Evolutionary conservation across 768 basidiomycete species (phyloP), one percentile per base, ranked within the genome.

Genomic region (Lactarius evosmus): DNA sequence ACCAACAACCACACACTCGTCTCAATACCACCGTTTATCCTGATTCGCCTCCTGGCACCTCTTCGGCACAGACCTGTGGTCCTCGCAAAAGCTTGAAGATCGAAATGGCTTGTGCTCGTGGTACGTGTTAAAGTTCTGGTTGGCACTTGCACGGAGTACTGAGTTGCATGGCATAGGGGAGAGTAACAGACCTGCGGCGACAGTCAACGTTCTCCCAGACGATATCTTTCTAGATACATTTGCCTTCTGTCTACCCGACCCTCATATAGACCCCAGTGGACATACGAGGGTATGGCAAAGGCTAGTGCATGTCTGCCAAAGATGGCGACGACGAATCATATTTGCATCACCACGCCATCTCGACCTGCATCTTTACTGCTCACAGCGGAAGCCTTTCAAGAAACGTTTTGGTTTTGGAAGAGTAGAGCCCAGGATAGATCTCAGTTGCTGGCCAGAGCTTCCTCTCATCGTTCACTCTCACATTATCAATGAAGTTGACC

Each of bases 211-310:
- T 12, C 46, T 25, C 25, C 22, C 25, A 49, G 25, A 27, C 2
- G 25, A 49, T 14, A 25, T 25, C 6, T 16, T 49, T 25, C 46
- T 12, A 12, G 46, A 49, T 25, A 49, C 14, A 25, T 49, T 49
- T 27, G 12, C 25, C 46, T 14, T 49, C 46, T 14, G 5, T 25
- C 46, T 49, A 25, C 9, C 0, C 44, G n/a, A 25, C 11, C 44
- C 4, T 9, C 12, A 6, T 46, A 0, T 0, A 4, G n/a, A 5
- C 11, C 2, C n/a, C 22, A 2, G 4, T 22, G 0, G 5, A 22
- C 44, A 2, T 22, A 49, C 12, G 46, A 14, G 2, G 22, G 2
- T 2, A 14, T 49, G 46, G 46, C 22, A 49, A 27, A 3, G 2
- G 3, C 12, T 49, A 2, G 46, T 25, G 11, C 44, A 22, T 12